These are phyloP conservation scores for Aspergillus proliferans DNA, from an alignment of 2,329 filamentous ascomycete species.

Conservation along the genomic window DNA sequence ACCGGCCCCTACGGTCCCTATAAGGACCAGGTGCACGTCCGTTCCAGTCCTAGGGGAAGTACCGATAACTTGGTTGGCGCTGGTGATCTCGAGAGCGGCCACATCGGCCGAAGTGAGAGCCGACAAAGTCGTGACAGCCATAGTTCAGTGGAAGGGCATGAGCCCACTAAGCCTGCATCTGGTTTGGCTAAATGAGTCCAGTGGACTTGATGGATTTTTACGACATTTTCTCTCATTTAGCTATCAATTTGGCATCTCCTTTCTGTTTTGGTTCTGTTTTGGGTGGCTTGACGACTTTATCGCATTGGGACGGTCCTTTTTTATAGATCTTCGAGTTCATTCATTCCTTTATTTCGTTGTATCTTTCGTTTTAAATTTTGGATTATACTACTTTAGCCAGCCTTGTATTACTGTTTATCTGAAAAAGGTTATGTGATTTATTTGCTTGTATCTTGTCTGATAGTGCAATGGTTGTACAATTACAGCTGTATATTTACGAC, in stretches of 20 bases:
- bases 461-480: too few species aligned
- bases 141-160: slow-evolving; percentile 28
- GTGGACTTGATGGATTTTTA: slow-evolving; percentile 2
- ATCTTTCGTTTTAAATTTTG: too few species aligned
- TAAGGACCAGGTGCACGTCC: slow-evolving; percentile 23
- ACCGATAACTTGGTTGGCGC: slow-evolving; percentile 29
- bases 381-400: too few species aligned
- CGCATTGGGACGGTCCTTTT: neutral
- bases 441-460: too few species aligned
- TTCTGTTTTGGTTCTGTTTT: neutral
- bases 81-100: slow-evolving; percentile 21
- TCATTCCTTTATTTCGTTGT: too few species aligned
- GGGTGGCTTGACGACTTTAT: neutral
- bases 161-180: slow-evolving; percentile 25
- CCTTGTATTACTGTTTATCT: too few species aligned
- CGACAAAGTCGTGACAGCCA: slow-evolving; percentile 17
- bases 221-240: neutral
- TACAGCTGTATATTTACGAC: too few species aligned
- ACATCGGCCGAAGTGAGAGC: slow-evolving; percentile 18
- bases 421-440: too few species aligned
- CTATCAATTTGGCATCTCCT: neutral
- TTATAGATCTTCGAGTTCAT: too few species aligned
- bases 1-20: slow-evolving; percentile 36
- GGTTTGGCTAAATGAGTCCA: slow-evolving; percentile 27
- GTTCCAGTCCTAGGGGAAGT: slow-evolving; percentile 22